phyloP scores from a whole-genome alignment of 2,329 filamentous ascomycete genomes.

The Furcasterigmium sp. region DNA sequence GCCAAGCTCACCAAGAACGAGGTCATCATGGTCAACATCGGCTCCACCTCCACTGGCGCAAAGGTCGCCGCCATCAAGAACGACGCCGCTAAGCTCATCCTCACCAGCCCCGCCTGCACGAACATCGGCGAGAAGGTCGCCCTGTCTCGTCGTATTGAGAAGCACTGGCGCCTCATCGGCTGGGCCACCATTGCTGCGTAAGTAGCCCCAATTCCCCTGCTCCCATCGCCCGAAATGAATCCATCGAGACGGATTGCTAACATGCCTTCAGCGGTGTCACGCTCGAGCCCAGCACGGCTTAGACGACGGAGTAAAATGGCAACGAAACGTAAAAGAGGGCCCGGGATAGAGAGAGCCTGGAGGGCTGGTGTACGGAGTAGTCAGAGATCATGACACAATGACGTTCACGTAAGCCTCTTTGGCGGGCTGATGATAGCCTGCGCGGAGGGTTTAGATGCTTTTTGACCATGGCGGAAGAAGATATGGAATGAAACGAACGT shows the following conservation, averaged over 20 bases:
- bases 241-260: too few relatives aligned
- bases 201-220: constrained; percentile 24
- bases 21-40: constrained; percentile 99
- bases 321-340: neutral
- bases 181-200: constrained; percentile 77
- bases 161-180: constrained; percentile 95
- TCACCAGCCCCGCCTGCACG: constrained; percentile 93
- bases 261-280: constrained; percentile 42
- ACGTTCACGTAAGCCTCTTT: neutral
- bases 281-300: constrained; percentile 44
- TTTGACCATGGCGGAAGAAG: too few relatives aligned
- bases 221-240: too few relatives aligned
- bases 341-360: constrained; percentile 1
- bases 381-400: neutral
- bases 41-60: constrained; percentile 92
- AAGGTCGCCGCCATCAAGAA: constrained; percentile 97
- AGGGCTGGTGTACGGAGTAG: neutral
- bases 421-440: too few relatives aligned
- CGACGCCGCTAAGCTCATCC: constrained; percentile 89
- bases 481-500: too few relatives aligned
- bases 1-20: constrained; percentile 98
- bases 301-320: constrained; percentile 14
- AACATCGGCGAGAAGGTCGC: constrained; percentile 98
- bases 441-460: too few relatives aligned
- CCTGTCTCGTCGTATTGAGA: constrained; percentile 92